These are phyloP conservation scores for Wallacemonas collosoma DNA, from an alignment of 208 protist genomes.

Conservation along the genomic window DNA sequence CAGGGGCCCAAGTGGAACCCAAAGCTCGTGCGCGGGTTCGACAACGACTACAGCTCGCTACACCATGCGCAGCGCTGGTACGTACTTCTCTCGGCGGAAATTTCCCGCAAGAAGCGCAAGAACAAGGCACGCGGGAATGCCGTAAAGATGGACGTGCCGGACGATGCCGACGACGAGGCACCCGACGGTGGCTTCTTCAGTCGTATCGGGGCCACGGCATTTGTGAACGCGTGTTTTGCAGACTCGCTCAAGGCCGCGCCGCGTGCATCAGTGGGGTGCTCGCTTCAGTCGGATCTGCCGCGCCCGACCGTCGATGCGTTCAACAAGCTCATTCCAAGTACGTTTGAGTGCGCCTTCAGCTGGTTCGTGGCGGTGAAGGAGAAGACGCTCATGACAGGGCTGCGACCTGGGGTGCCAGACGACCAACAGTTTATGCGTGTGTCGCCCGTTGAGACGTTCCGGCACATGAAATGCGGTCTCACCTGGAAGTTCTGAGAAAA, in stretches of 20 bases:
- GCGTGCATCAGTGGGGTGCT: constrained; percentile 61
- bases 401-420: constrained; percentile 14
- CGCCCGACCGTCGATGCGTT: constrained; percentile 42
- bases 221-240: constrained; percentile 59
- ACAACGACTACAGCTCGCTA: constrained; percentile 46
- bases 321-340: constrained; percentile 43
- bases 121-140: not conserved
- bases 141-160: not conserved
- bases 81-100: constrained; percentile 45
- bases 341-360: constrained; percentile 68
- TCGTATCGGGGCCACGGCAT: constrained; percentile 29
- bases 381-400: constrained; percentile 26
- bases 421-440: constrained; percentile 40
- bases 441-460: constrained; percentile 62
- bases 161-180: not conserved
- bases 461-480: constrained; percentile 62
- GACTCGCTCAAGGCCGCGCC: constrained; percentile 44
- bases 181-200: not conserved
- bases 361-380: constrained; percentile 45
- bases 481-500: constrained; percentile 56
- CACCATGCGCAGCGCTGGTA: constrained; percentile 65
- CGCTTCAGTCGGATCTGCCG: constrained; percentile 41
- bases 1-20: constrained; percentile 60
- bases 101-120: constrained; percentile 15
- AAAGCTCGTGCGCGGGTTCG: constrained; percentile 56